Evolutionary conservation across 768 basidiomycete species (phyloP), one percentile per base, ranked within the genome.

Genomic region (Brasilioporus rufonigricans): DNA sequence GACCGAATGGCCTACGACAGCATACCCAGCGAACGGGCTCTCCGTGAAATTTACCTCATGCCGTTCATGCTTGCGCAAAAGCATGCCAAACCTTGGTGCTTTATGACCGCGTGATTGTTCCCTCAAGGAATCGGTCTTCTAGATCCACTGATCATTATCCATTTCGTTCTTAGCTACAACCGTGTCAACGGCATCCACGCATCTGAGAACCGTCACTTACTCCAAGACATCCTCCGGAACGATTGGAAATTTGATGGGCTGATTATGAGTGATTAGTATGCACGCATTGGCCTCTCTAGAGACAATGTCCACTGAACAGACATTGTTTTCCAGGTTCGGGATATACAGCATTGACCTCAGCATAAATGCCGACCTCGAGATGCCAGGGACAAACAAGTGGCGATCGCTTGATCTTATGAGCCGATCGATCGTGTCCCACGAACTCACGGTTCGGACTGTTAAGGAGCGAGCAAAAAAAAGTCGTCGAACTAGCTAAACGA

Each of bases 191-290:
- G 91, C 3, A 79, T 74, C 0, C 89, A 91, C 59, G 81, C 76
- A 16, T 84, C 84, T 1, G 89, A 93, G 71, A 84, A 85, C 64
- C 72, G 71, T 5, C 68, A 74, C 53, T 70, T 93, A 24, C 66
- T 93, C 16, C 74, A 75, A 19, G 77, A 85, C 18, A 77, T 90
- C 44, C 74, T 91, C 2, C 77, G 88, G 11, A 78, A 79, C 16
- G 90, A 91, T 64, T 91, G 90, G 89, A 78, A 80, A 38, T 88
- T 80, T 60, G 74, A 85, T n/a, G 86, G 86, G 3, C 66, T 83
- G 73, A 74, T 88, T 53, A 91, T 92, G 88, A 88, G 86, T 55
- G 91, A 92, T 66, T 93, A 91, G 90, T 88, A 68, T 23, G 66
- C 53, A 21, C 13, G 16, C 7, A 10, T 50, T 21, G 18, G 11